phyloP scores from a whole-genome alignment of 371 early-diverging fungal genomes.

The Blakeslea trispora region DNA sequence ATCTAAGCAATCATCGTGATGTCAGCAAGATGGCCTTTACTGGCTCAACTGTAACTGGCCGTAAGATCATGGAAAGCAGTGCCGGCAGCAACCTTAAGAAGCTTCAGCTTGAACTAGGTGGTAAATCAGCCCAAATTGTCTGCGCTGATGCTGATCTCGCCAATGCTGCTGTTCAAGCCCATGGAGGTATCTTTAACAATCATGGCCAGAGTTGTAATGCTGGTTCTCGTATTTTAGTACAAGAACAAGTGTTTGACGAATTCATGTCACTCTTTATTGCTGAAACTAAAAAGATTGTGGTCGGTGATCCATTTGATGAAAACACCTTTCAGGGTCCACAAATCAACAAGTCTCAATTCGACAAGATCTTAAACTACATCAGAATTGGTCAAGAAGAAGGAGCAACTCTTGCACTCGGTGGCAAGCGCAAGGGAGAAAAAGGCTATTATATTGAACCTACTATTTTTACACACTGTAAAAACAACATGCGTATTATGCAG shows the following conservation, averaged over 20 bases:
- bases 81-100: constrained; percentile 70
- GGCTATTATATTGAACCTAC: constrained; percentile 87
- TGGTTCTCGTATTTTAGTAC: constrained; percentile 79
- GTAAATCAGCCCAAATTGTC: constrained; percentile 86
- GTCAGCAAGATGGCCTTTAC: constrained; percentile 68
- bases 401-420: constrained; percentile 67
- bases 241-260: constrained; percentile 66
- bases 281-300: constrained; percentile 52
- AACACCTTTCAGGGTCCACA: constrained; percentile 73
- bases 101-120: constrained; percentile 88
- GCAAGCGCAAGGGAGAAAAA: constrained; percentile 62
- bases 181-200: constrained; percentile 74
- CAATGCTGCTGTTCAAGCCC: constrained; percentile 66
- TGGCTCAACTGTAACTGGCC: constrained; percentile 59
- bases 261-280: constrained; percentile 69
- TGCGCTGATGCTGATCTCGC: constrained; percentile 82
- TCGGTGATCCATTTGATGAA: constrained; percentile 59
- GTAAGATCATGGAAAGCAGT: constrained; percentile 53
- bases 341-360: constrained; percentile 77
- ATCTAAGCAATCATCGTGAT: constrained; percentile 36
- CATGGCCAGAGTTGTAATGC: constrained; percentile 90
- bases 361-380: constrained; percentile 68
- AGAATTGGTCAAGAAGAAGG: constrained; percentile 61
- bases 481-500: constrained; percentile 66
- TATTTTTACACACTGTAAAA: constrained; percentile 68